phyloP scores from a whole-genome alignment of 306 rosid species.

The Medicago arabica region DNA sequence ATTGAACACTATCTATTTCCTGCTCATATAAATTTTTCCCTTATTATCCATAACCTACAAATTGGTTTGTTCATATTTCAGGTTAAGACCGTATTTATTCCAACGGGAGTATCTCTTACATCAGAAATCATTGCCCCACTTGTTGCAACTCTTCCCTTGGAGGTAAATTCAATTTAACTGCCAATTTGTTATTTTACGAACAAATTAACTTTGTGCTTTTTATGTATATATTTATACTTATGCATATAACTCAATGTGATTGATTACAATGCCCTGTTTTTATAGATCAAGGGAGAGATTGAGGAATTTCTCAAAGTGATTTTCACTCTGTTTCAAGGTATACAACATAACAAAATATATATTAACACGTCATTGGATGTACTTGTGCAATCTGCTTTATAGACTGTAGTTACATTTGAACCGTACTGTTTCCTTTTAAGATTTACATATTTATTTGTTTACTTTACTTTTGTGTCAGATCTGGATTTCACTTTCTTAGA shows the following conservation, averaged over 20 bases:
- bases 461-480: constrained; percentile 56
- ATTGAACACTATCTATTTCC: constrained; percentile 13
- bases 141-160: constrained; percentile 92
- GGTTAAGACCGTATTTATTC: constrained; percentile 88
- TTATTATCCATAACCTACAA: constrained; percentile 26
- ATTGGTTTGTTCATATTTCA: constrained; percentile 49
- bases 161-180: constrained; percentile 56
- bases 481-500: constrained; percentile 98
- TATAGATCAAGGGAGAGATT: constrained; percentile 78
- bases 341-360: constrained; percentile 29
- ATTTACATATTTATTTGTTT: constrained; percentile 31
- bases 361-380: not conserved
- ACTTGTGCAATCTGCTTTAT: constrained; percentile 20
- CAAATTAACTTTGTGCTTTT: constrained; percentile 10
- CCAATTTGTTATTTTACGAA: constrained; percentile 22
- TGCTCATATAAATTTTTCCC: not conserved
- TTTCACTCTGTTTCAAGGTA: constrained; percentile 88
- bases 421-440: constrained; percentile 4
- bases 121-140: constrained; percentile 84
- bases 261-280: constrained; percentile 19
- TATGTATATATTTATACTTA: constrained; percentile 5
- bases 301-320: constrained; percentile 79
- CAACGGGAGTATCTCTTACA: constrained; percentile 75
- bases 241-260: constrained; percentile 29
- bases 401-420: not conserved